Evolutionary conservation across 202 grass and related monocot genomes (phyloP).

Genomic region (Zoysia matrella): DNA sequence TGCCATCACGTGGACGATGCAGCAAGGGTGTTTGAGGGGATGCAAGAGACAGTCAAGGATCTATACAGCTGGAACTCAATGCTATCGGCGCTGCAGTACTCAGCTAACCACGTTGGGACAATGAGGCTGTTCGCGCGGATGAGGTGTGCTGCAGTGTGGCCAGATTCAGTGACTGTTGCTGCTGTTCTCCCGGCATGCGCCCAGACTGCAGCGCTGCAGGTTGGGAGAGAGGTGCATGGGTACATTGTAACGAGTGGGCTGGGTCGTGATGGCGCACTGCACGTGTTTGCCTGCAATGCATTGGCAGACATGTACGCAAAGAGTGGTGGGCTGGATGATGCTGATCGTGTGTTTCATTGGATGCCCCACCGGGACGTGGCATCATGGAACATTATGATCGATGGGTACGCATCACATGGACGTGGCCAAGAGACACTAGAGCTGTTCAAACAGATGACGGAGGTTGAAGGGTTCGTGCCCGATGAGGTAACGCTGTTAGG

Average conservation of each 20-base stretch:
- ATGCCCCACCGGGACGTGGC: conserved; percentile 58
- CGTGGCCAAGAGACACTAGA: conserved; percentile 60
- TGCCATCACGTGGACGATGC: conserved; percentile 57
- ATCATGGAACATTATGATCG: conserved; percentile 90
- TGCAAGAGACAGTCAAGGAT: conserved; percentile 48
- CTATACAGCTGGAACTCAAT: conserved; percentile 89
- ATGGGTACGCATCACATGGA: conserved; percentile 78
- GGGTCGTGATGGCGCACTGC: conserved; percentile 18
- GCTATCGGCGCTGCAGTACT: conserved; percentile 69
- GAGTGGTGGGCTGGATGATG: conserved; percentile 61
- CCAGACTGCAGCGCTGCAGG: conserved; percentile 50
- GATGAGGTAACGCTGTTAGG: conserved; percentile 72
- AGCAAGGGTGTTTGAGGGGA: conserved; percentile 58
- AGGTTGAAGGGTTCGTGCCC: conserved; percentile 60
- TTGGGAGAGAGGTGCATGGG: conserved; percentile 61
- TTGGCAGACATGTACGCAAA: conserved; percentile 74
- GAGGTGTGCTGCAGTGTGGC: conserved; percentile 38
- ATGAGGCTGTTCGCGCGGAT: conserved; percentile 58
- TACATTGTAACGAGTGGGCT: conserved; percentile 56
- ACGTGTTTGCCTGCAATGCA: conserved; percentile 56
- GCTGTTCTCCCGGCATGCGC: conserved; percentile 67
- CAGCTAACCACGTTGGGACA: conserved; percentile 54
- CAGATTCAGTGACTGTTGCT: conserved; percentile 53
- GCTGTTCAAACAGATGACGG: conserved; percentile 64
- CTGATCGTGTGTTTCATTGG: conserved; percentile 56